Percentiles rank a stretch among this genome's conserved stretches.
These are phyloP conservation scores for Fonsecaea monophora DNA, from an alignment of 2,329 filamentous ascomycete genomes.

Conservation along the genomic window DNA sequence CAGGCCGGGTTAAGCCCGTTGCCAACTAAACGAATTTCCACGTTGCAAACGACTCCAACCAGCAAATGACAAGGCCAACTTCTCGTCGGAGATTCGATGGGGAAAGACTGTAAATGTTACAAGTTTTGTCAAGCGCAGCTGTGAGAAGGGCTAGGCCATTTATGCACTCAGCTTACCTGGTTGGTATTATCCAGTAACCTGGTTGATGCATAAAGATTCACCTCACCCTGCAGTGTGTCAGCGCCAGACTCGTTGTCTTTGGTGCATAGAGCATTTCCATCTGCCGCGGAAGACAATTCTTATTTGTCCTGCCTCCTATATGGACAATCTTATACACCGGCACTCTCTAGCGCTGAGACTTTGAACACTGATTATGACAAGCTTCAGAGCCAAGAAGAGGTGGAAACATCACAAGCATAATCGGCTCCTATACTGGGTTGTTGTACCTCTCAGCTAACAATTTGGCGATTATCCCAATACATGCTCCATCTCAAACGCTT, in stretches of 20 bases:
- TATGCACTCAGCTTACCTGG: not conserved
- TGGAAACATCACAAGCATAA: not conserved
- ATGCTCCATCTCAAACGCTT: slow-evolving; percentile 24
- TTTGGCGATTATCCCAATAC: slow-evolving; percentile 15
- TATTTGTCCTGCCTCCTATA: not conserved
- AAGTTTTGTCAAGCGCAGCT: not conserved
- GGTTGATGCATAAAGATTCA: not conserved
- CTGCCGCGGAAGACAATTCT: not conserved
- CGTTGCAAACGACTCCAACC: not conserved
- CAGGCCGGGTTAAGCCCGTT: not conserved
- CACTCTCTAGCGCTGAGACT: not conserved
- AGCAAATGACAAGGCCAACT: not conserved
- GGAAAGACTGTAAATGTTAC: not conserved
- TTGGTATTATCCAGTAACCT: not conserved
- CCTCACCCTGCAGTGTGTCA: slow-evolving; percentile 2
- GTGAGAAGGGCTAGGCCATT: not conserved
- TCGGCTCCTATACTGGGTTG: not conserved
- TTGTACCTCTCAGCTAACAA: not conserved
- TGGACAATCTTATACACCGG: not conserved
- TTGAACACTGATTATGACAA: not conserved
- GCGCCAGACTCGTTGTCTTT: not conserved
- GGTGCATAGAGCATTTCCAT: not conserved
- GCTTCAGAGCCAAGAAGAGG: not conserved
- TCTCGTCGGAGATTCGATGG: not conserved
- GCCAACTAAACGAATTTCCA: not conserved